Evolutionary conservation across 768 basidiomycete genomes (phyloP).

Genomic region (Collybia nuda): DNA sequence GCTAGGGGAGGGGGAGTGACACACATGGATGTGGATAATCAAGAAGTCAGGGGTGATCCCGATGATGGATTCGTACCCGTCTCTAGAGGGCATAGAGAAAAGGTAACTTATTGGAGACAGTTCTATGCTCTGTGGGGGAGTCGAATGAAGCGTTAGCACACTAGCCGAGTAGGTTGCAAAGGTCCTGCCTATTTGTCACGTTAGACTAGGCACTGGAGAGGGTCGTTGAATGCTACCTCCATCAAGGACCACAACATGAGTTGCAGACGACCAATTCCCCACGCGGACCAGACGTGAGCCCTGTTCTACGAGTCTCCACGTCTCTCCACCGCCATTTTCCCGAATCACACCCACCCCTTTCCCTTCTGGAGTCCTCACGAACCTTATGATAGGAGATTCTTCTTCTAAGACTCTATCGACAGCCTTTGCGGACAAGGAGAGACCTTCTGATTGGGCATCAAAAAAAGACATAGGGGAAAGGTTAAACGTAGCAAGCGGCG

Average conservation of each 20-base stretch:
- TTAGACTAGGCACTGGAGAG: no score
- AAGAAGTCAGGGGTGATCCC: conserved; percentile 64
- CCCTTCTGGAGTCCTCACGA: conserved; percentile 80
- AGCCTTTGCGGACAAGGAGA: conserved; percentile 42
- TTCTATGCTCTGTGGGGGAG: conserved; percentile 36
- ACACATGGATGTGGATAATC: conserved; percentile 56
- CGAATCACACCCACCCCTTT: conserved; percentile 70
- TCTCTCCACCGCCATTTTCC: conserved; percentile 55
- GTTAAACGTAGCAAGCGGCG: conserved; percentile 63
- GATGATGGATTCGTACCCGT: conserved; percentile 55
- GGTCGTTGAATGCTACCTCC: conserved; percentile 41
- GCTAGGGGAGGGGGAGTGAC: conserved; percentile 27
- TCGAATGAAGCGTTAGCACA: conserved; percentile 53
- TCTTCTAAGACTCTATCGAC: conserved; percentile 41
- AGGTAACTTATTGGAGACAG: conserved; percentile 58
- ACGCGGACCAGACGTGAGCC: conserved; percentile 49
- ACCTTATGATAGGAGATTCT: conserved; percentile 52
- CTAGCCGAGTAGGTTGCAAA: conserved; percentile 60
- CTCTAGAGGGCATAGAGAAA: conserved; percentile 63
- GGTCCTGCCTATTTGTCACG: conserved; percentile 32
- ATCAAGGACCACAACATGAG: conserved; percentile 70
- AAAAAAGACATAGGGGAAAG: conserved; percentile 64
- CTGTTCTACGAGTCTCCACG: conserved; percentile 53
- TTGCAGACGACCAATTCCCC: conserved; percentile 54
- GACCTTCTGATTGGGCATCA: conserved; percentile 52